Evolutionary conservation across 305 asterid genomes (phyloP), one percentile per base, ranked within the genome.

Genomic region (Plantago coronopus): DNA sequence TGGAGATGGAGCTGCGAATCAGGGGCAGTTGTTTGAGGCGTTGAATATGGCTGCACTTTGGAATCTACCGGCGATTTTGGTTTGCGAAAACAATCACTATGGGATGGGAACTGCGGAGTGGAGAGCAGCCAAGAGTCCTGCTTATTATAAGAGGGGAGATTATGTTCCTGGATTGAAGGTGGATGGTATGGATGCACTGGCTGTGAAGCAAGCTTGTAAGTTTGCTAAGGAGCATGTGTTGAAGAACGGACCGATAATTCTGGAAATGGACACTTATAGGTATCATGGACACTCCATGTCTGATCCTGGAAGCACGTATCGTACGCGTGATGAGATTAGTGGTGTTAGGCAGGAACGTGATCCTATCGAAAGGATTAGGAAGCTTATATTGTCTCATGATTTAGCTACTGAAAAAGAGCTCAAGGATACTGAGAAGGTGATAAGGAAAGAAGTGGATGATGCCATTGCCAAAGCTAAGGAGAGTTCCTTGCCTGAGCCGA

Each of bases 241-340:
- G 61, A 85, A 87, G 85, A 87, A 87, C 74, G 97, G 97, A 73
- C 97, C 97, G 63, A 87, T 89, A 96, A 91, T 91, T 74, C 96
- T 91, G 19, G 96, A 91, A 75, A 91, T 91, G 98, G 98, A 91
- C 79, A 91, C 98, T 58, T 91, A 91, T 63, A 82, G 98, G 69
- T 91, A 91, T 72, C 98, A 91, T 50, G 98, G 98, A 12, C 96
- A 91, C 77, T 91, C 98, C 60, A 88, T 91, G 98, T 91, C 98
- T 61, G 98, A 91, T 74, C 98, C 96, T 53, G 98, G 98, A 61
- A 91, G 98, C 86, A 88, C 98, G 43, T 91, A 91, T 47, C 95
- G 98, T 23, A 88, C 98, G n/a, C 96, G 98, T 76, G 96, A 91
- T 75, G 98, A 91, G 75, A 84, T 91, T 71, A 69, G 84, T 69